Evolutionary conservation across 1,284 basidiomycete species (phyloP).

Genomic region (Coniophora puteana): DNA sequence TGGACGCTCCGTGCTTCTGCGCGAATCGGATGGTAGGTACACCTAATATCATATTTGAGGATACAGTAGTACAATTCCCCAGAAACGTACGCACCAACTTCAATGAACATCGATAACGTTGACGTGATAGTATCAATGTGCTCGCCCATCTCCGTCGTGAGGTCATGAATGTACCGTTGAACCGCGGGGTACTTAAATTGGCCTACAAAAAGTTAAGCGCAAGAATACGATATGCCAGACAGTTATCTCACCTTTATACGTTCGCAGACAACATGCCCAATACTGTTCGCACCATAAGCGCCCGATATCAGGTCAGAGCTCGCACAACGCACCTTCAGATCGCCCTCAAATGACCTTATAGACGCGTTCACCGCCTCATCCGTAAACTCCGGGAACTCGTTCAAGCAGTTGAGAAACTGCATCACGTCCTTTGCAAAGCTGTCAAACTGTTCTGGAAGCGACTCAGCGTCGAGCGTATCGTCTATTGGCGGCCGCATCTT

Average conservation of each 20-base stretch:
- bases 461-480: slow-evolving; percentile 57
- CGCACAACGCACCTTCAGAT: slow-evolving; percentile 47
- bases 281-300: slow-evolving; percentile 43
- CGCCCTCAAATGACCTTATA: slow-evolving; percentile 60
- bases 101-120: slow-evolving; percentile 64
- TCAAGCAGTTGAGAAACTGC: slow-evolving; percentile 62
- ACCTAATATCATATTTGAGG: slow-evolving; percentile 33
- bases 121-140: slow-evolving; percentile 65
- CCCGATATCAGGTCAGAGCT: too few species aligned
- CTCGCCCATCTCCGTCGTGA: slow-evolving; percentile 64
- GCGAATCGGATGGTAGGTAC: slow-evolving; percentile 73
- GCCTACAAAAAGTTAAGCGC: slow-evolving; percentile 31
- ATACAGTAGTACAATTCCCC: not conserved
- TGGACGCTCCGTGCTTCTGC: slow-evolving; percentile 66
- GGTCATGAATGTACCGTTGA: slow-evolving; percentile 68
- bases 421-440: slow-evolving; percentile 55
- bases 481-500: slow-evolving; percentile 44
- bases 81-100: slow-evolving; percentile 50
- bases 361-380: slow-evolving; percentile 69
- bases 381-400: slow-evolving; percentile 73
- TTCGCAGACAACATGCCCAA: slow-evolving; percentile 64
- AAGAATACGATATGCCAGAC: slow-evolving; percentile 2
- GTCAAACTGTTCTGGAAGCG: slow-evolving; percentile 60
- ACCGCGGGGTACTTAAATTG: slow-evolving; percentile 70
- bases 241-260: slow-evolving; percentile 47